Conservation (phyloP, 495 filamentous ascomycete species). For the Parmelia sp. region DNA sequence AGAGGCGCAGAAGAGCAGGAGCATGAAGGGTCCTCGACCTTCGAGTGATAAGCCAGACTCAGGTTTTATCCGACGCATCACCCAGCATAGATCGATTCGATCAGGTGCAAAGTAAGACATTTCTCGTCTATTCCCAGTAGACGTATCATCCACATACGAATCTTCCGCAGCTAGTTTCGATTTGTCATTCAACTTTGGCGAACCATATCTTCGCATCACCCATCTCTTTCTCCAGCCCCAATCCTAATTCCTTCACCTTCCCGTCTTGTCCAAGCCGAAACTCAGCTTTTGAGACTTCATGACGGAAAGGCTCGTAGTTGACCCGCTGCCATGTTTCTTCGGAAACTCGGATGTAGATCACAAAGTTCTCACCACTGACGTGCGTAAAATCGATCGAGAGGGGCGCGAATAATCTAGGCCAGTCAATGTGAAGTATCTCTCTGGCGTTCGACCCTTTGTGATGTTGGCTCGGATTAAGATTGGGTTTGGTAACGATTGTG, state of each 20-base stretch:
- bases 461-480: slow-evolving; percentile 8
- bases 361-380: slow-evolving; percentile 27
- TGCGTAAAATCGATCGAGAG: slow-evolving; percentile 20
- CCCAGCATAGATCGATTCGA: too few species aligned
- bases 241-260: slow-evolving; percentile 27
- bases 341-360: slow-evolving; percentile 1
- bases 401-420: background rate
- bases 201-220: slow-evolving; percentile 30
- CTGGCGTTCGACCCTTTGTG: slow-evolving; percentile 21
- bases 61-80: too few species aligned
- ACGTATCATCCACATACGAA: too few species aligned
- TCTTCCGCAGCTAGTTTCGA: too few species aligned
- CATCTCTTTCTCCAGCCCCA: slow-evolving; percentile 30
- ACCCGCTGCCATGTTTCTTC: slow-evolving; percentile 26
- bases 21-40: too few species aligned
- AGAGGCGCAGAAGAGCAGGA: background rate
- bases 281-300: slow-evolving; percentile 27
- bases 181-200: slow-evolving; percentile 11
- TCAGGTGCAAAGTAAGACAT: too few species aligned
- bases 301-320: slow-evolving; percentile 24
- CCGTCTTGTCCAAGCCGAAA: slow-evolving; percentile 37
- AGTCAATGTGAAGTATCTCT: slow-evolving; percentile 27
- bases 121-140: too few species aligned
- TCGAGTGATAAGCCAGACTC: too few species aligned
- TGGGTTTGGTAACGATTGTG: slow-evolving; percentile 22